Base-by-base conservation (phyloP, 2,329 filamentous ascomycete genomes). In the Pseudocercospora vitis region DNA sequence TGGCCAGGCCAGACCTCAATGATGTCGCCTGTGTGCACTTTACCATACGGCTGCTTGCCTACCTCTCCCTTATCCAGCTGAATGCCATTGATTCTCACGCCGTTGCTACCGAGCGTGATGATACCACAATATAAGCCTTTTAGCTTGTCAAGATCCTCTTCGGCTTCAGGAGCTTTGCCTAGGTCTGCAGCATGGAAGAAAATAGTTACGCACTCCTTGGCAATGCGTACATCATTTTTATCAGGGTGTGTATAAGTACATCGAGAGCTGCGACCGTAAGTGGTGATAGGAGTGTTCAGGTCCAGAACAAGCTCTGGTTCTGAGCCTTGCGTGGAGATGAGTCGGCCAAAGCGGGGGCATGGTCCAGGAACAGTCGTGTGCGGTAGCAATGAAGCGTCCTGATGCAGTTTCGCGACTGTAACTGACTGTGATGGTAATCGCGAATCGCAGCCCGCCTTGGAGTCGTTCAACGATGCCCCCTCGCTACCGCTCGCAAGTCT, bases 171-270 rank as follows among this genome's bases (percentile, higher is more conserved):
- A 29, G 76, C 75, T 48, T 77, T 77, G 53, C 89, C 86, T 53
- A 86, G 85, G 8, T 81, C 82, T 0, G 84, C 80, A 51, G 82
- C 84, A 79, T 87, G 90, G 24, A 94, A 82, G 28, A 89, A 77
- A 31, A 96, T 76, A 64, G 88, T 86, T 62, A 96, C 83, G 0
- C 89, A 90, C 58, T 86, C 85, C 67, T 92, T 92, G 1, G 91
- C 89, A 29, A 97, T 83, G 12, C 85, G 85, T 2, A 77, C 79
- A 60, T 96, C 89, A 19, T 75, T 73, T 24, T 71, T 74, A 44
- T 85, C 76, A 1, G 80, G 71, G 64, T 91, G 89, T 2, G 85
- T 76, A 24, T 85, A 72, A 0, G 87, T 92, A 63, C 90, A 91
- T 16, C 79, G 76, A 0, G 73, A 75, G 0, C 82, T 81, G 21